These are phyloP conservation scores for Thecamonas trahens DNA, from an alignment of 78 protist species.

Conservation along the genomic window DNA sequence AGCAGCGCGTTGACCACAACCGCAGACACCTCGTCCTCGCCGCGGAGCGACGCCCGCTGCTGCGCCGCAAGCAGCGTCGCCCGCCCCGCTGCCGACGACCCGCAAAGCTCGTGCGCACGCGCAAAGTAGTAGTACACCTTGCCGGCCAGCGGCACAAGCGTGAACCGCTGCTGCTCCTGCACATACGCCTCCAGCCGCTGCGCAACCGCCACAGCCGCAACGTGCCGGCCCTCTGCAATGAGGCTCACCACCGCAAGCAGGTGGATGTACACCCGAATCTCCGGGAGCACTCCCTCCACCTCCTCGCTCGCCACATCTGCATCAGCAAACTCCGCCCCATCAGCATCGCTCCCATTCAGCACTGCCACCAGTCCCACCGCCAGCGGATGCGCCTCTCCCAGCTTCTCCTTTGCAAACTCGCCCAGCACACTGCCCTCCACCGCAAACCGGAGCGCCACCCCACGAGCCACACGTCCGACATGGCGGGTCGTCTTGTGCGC, in stretches of 20 bases:
- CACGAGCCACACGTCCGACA: no score
- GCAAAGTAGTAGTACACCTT: conserved; percentile 61
- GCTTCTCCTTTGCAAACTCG: no score
- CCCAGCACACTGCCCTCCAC: no score
- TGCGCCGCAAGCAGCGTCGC: conserved; percentile 36
- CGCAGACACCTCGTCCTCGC: conserved; percentile 58
- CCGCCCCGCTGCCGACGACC: no score
- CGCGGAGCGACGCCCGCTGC: conserved; percentile 62
- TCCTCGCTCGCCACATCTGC: no score
- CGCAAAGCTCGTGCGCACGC: conserved; percentile 34
- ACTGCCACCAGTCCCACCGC: no score
- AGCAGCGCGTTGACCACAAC: conserved; percentile 64
- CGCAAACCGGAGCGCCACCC: no score
- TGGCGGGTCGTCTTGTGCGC: no score
- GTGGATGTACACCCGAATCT: conserved; percentile 31
- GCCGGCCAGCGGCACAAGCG: conserved; percentile 53
- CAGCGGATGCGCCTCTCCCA: no score
- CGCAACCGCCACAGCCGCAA: conserved; percentile 32
- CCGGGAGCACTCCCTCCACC: no score
- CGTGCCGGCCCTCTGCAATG: conserved; percentile 34
- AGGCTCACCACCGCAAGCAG: conserved; percentile 49
- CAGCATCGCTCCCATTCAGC: no score
- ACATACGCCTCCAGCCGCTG: conserved; percentile 31
- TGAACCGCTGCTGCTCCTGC: conserved; percentile 30
- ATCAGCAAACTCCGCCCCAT: no score